Evolutionary conservation across 495 filamentous ascomycete genomes (phyloP).

Genomic region (Penicillium egyptiacum): DNA sequence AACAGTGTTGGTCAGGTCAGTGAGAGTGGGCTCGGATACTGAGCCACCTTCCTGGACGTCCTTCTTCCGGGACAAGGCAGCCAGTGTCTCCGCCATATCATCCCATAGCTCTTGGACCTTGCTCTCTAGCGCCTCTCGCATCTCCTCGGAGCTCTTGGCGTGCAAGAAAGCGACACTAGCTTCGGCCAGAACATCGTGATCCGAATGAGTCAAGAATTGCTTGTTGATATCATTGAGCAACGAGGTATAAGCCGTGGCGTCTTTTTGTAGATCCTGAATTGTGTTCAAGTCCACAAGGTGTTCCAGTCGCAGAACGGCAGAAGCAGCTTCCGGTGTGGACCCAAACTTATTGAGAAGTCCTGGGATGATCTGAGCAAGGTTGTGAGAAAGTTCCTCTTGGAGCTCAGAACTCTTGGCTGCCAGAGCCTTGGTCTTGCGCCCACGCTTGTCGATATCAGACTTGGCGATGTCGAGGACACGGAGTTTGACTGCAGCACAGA

Average conservation of each 20-base stretch:
- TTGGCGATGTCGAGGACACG: constrained; percentile 60
- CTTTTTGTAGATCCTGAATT: constrained; percentile 86
- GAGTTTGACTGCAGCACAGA: constrained; percentile 74
- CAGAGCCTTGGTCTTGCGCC: constrained; percentile 61
- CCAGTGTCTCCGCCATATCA: constrained; percentile 67
- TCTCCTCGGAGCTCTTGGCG: constrained; percentile 79
- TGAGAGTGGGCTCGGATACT: constrained; percentile 59
- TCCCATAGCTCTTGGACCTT: constrained; percentile 87
- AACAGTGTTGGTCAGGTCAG: constrained; percentile 74
- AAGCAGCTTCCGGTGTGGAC: constrained; percentile 78
- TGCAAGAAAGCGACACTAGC: constrained; percentile 80
- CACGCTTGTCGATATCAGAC: constrained; percentile 54
- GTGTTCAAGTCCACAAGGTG: constrained; percentile 83
- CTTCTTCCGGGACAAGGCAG: constrained; percentile 62
- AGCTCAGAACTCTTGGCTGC: constrained; percentile 61
- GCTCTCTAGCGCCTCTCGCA: constrained; percentile 76
- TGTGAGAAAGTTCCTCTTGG: constrained; percentile 71
- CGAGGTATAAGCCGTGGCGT: constrained; percentile 74
- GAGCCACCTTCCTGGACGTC: constrained; percentile 63
- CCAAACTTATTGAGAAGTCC: constrained; percentile 89
- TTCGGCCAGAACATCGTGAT: constrained; percentile 80
- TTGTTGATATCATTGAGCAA: constrained; percentile 90
- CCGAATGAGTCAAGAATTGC: constrained; percentile 88
- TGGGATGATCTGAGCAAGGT: constrained; percentile 76
- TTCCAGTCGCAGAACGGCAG: constrained; percentile 82